phyloP scores from a whole-genome alignment of 306 rosid genomes.

The Cicer chorassanicum region DNA sequence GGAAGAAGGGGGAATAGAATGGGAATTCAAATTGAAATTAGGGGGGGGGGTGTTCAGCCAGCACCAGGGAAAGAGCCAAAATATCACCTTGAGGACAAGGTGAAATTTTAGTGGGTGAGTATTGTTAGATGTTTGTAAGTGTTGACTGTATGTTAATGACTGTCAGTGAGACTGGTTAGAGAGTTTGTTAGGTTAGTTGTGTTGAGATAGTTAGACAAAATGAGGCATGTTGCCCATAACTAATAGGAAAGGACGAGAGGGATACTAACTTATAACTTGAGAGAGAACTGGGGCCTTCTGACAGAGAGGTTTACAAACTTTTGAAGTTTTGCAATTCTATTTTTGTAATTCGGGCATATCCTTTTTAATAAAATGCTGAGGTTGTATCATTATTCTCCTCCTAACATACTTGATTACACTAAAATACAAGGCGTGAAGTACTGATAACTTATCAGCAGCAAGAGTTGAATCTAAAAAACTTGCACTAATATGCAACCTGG shows the following conservation, averaged over 20 bases:
- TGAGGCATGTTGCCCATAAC: background rate
- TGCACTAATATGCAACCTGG: background rate
- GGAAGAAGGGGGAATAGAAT: background rate
- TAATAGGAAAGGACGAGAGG: background rate
- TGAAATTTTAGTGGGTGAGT: background rate
- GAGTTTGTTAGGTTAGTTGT: background rate
- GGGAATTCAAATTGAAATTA: background rate
- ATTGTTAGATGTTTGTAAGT: background rate
- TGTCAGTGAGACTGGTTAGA: background rate
- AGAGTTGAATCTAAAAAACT: background rate
- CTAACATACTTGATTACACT: background rate
- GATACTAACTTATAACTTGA: background rate
- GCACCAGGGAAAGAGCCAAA: background rate
- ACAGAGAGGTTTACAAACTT: constrained; percentile 7
- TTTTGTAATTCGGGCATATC: background rate
- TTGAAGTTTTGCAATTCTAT: background rate
- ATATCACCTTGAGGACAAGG: background rate
- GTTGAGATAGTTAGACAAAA: background rate
- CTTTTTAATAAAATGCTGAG: background rate
- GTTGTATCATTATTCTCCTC: background rate
- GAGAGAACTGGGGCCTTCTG: background rate
- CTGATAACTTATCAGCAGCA: constrained; percentile 5
- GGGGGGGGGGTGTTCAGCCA: background rate
- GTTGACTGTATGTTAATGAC: background rate
- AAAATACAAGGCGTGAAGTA: background rate